A percentile compares a stretch with the other conserved stretches of the same genome.
phyloP scores from a whole-genome alignment of 768 basidiomycete species.

The Baorangia bicolor region DNA sequence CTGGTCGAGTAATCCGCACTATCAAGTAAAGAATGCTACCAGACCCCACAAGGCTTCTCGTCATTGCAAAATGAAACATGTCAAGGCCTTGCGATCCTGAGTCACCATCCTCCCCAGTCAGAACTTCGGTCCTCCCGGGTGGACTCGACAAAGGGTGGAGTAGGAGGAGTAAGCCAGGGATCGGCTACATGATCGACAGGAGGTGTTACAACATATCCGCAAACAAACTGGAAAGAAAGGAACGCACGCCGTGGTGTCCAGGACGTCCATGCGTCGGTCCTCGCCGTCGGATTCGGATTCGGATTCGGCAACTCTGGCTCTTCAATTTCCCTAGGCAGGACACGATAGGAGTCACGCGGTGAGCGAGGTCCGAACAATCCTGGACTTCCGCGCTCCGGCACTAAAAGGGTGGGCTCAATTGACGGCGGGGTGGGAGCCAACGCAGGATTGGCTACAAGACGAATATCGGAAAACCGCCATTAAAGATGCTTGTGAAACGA shows the following conservation, averaged over 20 bases:
- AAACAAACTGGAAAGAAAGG: neutral
- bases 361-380: slow-evolving; percentile 75
- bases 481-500: neutral
- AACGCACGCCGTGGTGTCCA: neutral
- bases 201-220: neutral
- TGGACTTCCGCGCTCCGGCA: slow-evolving; percentile 53
- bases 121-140: too few species aligned
- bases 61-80: neutral
- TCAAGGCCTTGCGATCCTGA: neutral
- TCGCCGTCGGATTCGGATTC: too few species aligned
- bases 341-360: slow-evolving; percentile 41
- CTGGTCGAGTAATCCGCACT: neutral
- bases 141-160: neutral
- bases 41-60: neutral
- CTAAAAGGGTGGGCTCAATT: slow-evolving; percentile 49
- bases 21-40: neutral
- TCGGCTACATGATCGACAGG: neutral
- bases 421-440: slow-evolving; percentile 56
- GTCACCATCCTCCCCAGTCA: too few species aligned
- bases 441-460: slow-evolving; percentile 50
- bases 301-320: neutral
- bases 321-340: too few species aligned
- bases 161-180: neutral
- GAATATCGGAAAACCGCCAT: neutral
- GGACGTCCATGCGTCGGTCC: too few species aligned